Conservation (phyloP, 805 yeast species). For the Kluyveromyces aestuarii region DNA sequence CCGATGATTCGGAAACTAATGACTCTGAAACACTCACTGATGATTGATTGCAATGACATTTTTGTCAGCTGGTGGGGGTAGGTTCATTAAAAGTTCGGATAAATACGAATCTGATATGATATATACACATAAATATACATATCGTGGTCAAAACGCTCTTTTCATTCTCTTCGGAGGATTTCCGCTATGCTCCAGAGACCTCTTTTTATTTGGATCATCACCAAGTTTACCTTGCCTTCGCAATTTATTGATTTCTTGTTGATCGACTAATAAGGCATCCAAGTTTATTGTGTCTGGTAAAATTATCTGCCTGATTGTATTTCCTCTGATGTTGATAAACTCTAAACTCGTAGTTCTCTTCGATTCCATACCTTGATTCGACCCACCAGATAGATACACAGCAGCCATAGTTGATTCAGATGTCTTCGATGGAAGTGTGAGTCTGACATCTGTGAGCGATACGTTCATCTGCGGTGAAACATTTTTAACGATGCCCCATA, state of each 20-base stretch:
- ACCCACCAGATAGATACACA: slow-evolving; percentile 15
- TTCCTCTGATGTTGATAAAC: slow-evolving; percentile 80
- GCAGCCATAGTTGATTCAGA: slow-evolving; percentile 18
- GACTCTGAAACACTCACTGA: too few species aligned
- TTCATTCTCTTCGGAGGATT: slow-evolving; percentile 25
- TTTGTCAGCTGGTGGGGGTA: too few species aligned
- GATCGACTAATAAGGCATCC: slow-evolving; percentile 49
- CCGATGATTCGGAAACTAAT: slow-evolving; percentile 6
- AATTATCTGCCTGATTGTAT: slow-evolving; percentile 72
- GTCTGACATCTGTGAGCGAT: slow-evolving; percentile 66
- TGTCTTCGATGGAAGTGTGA: slow-evolving; percentile 41
- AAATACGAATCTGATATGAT: too few species aligned
- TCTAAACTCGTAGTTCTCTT: slow-evolving; percentile 58
- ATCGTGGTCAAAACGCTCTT: slow-evolving; percentile 22
- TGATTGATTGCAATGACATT: too few species aligned
- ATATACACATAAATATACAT: neutral
- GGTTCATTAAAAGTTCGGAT: too few species aligned
- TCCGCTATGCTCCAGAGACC: slow-evolving; percentile 17
- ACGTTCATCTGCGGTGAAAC: slow-evolving; percentile 91
- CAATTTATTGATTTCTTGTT: slow-evolving; percentile 18
- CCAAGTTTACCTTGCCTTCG: slow-evolving; percentile 22
- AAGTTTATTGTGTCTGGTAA: slow-evolving; percentile 81
- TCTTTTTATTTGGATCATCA: slow-evolving; percentile 17
- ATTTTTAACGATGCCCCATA: slow-evolving; percentile 74
- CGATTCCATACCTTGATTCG: slow-evolving; percentile 23